Evolutionary conservation across 768 basidiomycete species (phyloP).

Genomic region (Cystofilobasidium macerans): DNA sequence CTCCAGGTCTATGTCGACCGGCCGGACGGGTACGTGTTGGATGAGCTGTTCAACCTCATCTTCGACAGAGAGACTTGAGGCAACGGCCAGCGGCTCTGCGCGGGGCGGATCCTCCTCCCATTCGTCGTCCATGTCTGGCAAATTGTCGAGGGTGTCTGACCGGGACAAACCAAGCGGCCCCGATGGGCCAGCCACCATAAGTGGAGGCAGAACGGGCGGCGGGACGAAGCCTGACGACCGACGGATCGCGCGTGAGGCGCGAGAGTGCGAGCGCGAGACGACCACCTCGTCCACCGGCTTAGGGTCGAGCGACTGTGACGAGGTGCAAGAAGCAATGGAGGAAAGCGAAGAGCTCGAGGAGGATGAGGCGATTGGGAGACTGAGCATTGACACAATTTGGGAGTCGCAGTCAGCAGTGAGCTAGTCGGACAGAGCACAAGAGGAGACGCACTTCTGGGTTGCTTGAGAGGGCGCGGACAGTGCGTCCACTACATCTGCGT

Average conservation of each 20-base stretch:
- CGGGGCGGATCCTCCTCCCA: not conserved
- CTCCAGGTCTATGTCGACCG: not conserved
- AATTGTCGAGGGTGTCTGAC: not conserved
- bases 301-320: not conserved
- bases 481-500: not conserved
- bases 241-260: slow-evolving; percentile 4
- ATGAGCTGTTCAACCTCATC: not conserved
- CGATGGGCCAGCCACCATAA: too few species aligned
- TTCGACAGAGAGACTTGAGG: not conserved
- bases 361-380: not conserved
- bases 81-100: not conserved
- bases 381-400: too few species aligned
- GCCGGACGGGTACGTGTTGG: not conserved
- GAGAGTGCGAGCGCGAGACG: slow-evolving; percentile 5
- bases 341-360: not conserved
- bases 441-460: not conserved
- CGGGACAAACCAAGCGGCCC: not conserved
- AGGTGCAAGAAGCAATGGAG: not conserved
- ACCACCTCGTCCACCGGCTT: not conserved
- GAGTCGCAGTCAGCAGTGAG: too few species aligned
- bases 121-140: slow-evolving; percentile 3
- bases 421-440: not conserved
- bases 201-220: not conserved
- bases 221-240: slow-evolving; percentile 12
- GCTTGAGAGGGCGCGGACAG: too few species aligned